A percentile compares a stretch with the other conserved stretches of the same genome.
Evolutionary conservation across 2,329 filamentous ascomycete genomes (phyloP).

Genomic region (Bipolaris gigantea): DNA sequence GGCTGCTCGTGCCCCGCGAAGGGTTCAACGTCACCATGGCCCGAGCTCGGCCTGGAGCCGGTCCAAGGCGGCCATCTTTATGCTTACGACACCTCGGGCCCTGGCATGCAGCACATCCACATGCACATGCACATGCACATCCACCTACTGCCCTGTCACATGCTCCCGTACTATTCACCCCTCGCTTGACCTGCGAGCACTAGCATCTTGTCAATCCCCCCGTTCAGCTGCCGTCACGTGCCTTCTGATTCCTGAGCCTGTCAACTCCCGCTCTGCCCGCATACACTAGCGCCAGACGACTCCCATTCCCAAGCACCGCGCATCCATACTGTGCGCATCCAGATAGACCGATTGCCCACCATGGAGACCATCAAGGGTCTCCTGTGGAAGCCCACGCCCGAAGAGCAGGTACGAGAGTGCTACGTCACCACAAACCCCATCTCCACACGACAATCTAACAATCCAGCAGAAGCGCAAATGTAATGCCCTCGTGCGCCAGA

Average conservation of each 20-base stretch:
- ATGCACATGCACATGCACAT: conserved; percentile 4
- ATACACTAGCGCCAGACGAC: conserved; percentile 2
- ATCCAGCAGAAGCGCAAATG: conserved; percentile 82
- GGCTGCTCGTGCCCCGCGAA: conserved; percentile 24
- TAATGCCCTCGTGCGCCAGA: conserved; percentile 83
- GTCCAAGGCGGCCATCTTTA: conserved; percentile 21
- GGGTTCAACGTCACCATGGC: conserved; percentile 33
- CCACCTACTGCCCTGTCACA: neutral
- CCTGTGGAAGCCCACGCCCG: conserved; percentile 89
- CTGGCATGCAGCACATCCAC: conserved; percentile 8
- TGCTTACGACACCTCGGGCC: conserved; percentile 7
- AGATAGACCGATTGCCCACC: conserved; percentile 14
- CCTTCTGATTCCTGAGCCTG: neutral
- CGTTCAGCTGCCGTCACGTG: neutral
- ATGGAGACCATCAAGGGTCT: conserved; percentile 89
- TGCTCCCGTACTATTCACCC: neutral
- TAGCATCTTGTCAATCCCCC: neutral
- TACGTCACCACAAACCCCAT: neutral
- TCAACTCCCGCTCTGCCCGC: conserved; percentile 5
- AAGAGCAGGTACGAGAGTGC: conserved; percentile 72
- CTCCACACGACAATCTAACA: conserved; percentile 16
- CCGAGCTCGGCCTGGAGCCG: conserved; percentile 20
- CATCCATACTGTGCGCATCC: neutral
- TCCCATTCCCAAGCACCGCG: neutral
- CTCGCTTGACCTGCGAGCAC: neutral